phyloP scores from a whole-genome alignment of 768 basidiomycete species.

The Lactifluus piperatus region DNA sequence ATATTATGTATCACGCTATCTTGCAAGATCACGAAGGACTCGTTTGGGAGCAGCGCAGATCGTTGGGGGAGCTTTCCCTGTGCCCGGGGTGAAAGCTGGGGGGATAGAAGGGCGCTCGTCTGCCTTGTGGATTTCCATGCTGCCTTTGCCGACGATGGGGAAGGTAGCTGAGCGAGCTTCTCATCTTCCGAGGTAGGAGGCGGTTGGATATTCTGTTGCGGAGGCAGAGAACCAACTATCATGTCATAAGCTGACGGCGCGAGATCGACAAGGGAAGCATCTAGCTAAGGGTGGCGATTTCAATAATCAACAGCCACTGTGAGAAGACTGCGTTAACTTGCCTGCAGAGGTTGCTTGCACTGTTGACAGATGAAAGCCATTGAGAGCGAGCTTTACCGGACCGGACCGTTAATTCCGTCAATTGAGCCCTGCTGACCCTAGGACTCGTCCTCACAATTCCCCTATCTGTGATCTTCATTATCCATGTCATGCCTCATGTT shows the following conservation, averaged over 20 bases:
- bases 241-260: constrained; percentile 83
- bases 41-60: constrained; percentile 51
- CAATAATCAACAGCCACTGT: neutral
- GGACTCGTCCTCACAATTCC: no score
- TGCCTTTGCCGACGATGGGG: constrained; percentile 44
- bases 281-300: constrained; percentile 40
- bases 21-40: constrained; percentile 87
- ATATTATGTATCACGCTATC: constrained; percentile 72
- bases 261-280: constrained; percentile 84
- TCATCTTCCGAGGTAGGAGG: constrained; percentile 34
- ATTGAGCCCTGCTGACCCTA: no score
- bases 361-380: constrained; percentile 70
- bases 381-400: constrained; percentile 14
- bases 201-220: constrained; percentile 37
- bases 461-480: no score
- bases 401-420: neutral
- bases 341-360: constrained; percentile 87
- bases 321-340: constrained; percentile 25
- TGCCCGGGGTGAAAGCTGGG: constrained; percentile 42
- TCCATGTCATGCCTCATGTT: constrained; percentile 10
- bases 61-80: constrained; percentile 56
- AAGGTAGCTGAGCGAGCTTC: constrained; percentile 39
- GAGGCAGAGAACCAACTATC: constrained; percentile 62
- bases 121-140: constrained; percentile 56
- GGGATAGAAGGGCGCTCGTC: constrained; percentile 25